Base-by-base conservation (phyloP, 805 yeast genomes). In the Teunomyces panamensis region DNA sequence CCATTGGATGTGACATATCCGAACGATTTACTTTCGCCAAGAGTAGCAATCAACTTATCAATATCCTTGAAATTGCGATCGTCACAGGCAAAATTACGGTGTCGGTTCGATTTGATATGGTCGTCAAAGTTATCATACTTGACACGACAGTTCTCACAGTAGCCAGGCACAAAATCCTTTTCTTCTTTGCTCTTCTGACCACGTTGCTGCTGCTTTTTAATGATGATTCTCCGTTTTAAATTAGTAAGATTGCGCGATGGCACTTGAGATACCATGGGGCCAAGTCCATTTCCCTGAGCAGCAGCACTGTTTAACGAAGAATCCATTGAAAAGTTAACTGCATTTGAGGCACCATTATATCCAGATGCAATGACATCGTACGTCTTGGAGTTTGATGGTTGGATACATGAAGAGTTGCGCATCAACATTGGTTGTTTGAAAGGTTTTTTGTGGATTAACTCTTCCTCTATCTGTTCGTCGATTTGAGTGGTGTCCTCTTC, bases 121-220 rank as follows among this genome's bases (percentile, higher is more conserved):
- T 81, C 87, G 24, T 83, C 87, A 59, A 90, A 84, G 54, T 81
- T 80, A 44, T 87, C 91, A 62, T 87, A 92, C 61, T 84, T 84
- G 50, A 85, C 86, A 20, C 92, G 75, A 67, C 99, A 92, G 61
- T 92, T 92, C 63, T 92, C 99, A 68, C 99, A 92, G 65, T 88
- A 91, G 0, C 97, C 97, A 0, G 92, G 79, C 44, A 67, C 67
- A 39, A 61, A 47, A 33, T 70, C 75, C 20, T 54, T 46, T 44
- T 63, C 64, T 32, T 63, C 65, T 13, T 49, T 65, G 39, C 58
- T 60, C 58, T 29, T 44, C 36, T 34, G 30, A 8, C 41, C 37
- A 9, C 45, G 34, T 51, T 60, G 64, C 46, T 61, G 62, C 48
- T 69, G 73, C 49, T 64, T 69, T 53, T 73, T 71, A 64, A 67